Evolutionary conservation across 352 stramenopile species (phyloP).

Genomic region (Pythium sp.): DNA sequence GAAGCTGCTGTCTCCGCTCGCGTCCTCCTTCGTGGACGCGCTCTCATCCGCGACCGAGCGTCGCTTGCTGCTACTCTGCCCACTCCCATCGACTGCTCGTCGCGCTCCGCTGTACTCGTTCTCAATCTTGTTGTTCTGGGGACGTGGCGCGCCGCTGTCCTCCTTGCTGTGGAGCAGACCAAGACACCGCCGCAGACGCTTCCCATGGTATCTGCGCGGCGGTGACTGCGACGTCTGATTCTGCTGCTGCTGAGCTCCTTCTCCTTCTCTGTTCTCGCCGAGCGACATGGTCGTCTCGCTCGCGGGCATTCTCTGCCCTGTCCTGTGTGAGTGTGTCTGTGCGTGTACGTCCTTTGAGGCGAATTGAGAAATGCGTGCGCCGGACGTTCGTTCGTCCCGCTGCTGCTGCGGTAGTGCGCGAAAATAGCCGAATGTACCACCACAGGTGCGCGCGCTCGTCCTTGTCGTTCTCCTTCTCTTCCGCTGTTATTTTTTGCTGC

Average conservation of each 20-base stretch:
- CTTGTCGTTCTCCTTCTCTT: background rate
- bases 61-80: background rate
- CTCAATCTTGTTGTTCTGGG: background rate
- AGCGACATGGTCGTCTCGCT: slow-evolving; percentile 2
- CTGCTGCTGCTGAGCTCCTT: background rate
- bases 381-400: background rate
- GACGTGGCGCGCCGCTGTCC: background rate
- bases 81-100: background rate
- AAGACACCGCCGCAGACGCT: slow-evolving; percentile 11
- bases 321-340: background rate
- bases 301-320: background rate
- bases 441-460: background rate
- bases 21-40: slow-evolving; percentile 2
- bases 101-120: background rate
- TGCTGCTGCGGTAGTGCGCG: background rate
- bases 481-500: background rate
- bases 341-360: background rate
- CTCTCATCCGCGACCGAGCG: slow-evolving; percentile 2
- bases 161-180: slow-evolving; percentile 1
- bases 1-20: slow-evolving; percentile 19
- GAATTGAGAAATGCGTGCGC: slow-evolving; percentile 5
- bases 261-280: background rate
- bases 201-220: slow-evolving; percentile 11
- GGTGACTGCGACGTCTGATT: background rate
- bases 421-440: slow-evolving; percentile 9